Conservation (phyloP, 768 basidiomycete genomes). For the Mycena maculata region DNA sequence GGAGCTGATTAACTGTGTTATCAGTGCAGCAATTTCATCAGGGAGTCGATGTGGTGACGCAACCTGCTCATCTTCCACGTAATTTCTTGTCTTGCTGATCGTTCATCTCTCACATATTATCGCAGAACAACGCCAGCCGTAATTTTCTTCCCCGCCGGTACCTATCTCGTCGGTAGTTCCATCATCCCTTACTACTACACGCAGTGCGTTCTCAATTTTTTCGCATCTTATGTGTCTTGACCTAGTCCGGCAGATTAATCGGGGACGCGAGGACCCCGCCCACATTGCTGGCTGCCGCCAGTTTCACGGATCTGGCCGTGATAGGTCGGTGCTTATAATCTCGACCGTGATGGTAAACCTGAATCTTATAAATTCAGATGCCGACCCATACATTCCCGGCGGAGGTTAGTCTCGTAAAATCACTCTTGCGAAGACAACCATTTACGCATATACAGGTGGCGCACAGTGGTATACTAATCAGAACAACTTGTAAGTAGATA, state of each 20-base stretch:
- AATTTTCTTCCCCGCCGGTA: slow-evolving; percentile 70
- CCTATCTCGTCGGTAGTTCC: slow-evolving; percentile 35
- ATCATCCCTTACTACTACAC: slow-evolving; percentile 84
- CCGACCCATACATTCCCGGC: slow-evolving; percentile 82
- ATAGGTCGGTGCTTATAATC: slow-evolving; percentile 62
- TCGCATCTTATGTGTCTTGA: not conserved
- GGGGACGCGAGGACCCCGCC: slow-evolving; percentile 79
- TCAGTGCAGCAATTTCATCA: slow-evolving; percentile 72
- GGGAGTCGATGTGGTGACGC: slow-evolving; percentile 73
- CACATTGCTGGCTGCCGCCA: slow-evolving; percentile 69
- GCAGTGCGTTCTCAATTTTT: slow-evolving; percentile 45
- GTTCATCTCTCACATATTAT: slow-evolving; percentile 1
- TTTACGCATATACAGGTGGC: too few relatives aligned
- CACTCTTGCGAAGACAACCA: too few relatives aligned
- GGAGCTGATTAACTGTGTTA: not conserved
- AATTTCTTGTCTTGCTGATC: slow-evolving; percentile 28
- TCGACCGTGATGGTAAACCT: slow-evolving; percentile 41
- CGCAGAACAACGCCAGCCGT: slow-evolving; percentile 74
- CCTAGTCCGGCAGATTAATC: slow-evolving; percentile 53
- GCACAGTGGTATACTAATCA: slow-evolving; percentile 69
- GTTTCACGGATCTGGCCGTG: slow-evolving; percentile 78
- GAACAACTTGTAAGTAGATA: slow-evolving; percentile 74
- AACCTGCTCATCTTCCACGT: slow-evolving; percentile 71
- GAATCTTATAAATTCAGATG: slow-evolving; percentile 59
- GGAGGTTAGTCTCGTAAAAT: too few relatives aligned